Evolutionary conservation across 2,329 filamentous ascomycete genomes (phyloP), one percentile per base, ranked within the genome.

Genomic region (Botrytis elliptica): DNA sequence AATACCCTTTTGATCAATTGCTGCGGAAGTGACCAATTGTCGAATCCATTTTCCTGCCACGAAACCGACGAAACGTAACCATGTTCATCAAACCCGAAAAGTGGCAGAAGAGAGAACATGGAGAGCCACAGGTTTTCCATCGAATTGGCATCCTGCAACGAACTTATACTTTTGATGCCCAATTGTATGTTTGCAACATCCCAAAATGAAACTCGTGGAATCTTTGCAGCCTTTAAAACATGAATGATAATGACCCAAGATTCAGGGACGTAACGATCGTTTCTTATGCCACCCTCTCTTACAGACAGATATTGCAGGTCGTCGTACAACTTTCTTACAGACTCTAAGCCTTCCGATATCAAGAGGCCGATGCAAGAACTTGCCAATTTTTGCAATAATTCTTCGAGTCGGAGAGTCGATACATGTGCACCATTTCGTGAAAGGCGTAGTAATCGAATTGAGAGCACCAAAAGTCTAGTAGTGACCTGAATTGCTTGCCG

Each of bases 11-110:
- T 88, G 66, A 91, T 75, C 44, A 91, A 79, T 72, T 84, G 85
- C 75, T 90, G 89, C 0, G 89, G 86, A 22, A 92, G 79, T 6
- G 78, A 76, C 90, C 90, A 92, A 40, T 90, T 90, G 74, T 92
- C 89, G 38, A 86, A 79, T 0, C 83, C 81, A 9, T 75, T 63
- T 1, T 77, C 77, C 33, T 84, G 81, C 44, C 86, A 82, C 38
- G 80, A 74, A 1, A 83, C 83, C 3, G 82, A 75, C 65, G 85
- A 77, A 38, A 89, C 75, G 14, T 88, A 80, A 0, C 90, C 90
- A 20, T 79, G 77, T 69, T 85, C 83, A 77, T 90, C 86, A 76
- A 92, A 89, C 74, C 91, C 89, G 38, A 84, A 84, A 0, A 92
- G 82, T 1, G 90, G 90, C 12, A 92, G 83, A 3, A 92, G 82